Evolutionary conservation across 495 filamentous ascomycete species (phyloP).

Genomic region (Penicillium daleae): DNA sequence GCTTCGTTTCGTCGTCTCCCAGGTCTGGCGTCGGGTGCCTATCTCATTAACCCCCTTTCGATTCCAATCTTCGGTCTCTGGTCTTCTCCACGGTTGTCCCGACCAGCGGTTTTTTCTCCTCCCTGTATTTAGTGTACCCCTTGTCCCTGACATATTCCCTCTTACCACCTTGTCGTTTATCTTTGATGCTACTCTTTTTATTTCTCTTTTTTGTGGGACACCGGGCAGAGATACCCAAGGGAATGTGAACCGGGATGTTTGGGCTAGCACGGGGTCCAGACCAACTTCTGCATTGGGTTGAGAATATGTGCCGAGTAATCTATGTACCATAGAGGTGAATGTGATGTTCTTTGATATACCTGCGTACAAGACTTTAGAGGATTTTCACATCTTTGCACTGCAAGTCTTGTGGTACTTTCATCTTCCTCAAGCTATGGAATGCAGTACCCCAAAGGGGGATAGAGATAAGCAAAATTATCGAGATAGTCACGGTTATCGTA

Average conservation of each 20-base stretch:
- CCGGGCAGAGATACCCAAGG: conserved; percentile 21
- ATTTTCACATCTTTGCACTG: too few relatives aligned
- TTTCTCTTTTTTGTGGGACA: conserved; percentile 24
- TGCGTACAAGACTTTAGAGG: too few relatives aligned
- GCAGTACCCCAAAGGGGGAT: too few relatives aligned
- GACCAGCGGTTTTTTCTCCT: conserved; percentile 28
- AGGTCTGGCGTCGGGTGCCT: conserved; percentile 19
- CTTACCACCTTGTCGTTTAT: conserved; percentile 20
- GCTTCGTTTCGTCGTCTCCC: conserved; percentile 20
- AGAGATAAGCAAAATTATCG: too few relatives aligned
- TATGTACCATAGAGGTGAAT: conserved; percentile 39
- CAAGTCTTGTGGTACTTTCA: too few relatives aligned
- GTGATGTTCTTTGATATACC: conserved; percentile 24
- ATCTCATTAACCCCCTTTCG: conserved; percentile 20
- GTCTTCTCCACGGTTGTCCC: conserved; percentile 9
- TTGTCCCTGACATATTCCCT: conserved; percentile 30
- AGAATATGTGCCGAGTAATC: conserved; percentile 34
- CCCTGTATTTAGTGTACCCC: conserved; percentile 44
- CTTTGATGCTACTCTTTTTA: conserved; percentile 15
- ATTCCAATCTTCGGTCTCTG: conserved; percentile 24
- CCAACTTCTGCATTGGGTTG: conserved; percentile 22
- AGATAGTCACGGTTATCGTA: too few relatives aligned
- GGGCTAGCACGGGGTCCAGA: conserved; percentile 18
- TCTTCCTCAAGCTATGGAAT: too few relatives aligned
- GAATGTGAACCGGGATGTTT: conserved; percentile 18